Evolutionary conservation across 2,329 filamentous ascomycete species (phyloP).

Genomic region (Aspergillus sclerotialis): DNA sequence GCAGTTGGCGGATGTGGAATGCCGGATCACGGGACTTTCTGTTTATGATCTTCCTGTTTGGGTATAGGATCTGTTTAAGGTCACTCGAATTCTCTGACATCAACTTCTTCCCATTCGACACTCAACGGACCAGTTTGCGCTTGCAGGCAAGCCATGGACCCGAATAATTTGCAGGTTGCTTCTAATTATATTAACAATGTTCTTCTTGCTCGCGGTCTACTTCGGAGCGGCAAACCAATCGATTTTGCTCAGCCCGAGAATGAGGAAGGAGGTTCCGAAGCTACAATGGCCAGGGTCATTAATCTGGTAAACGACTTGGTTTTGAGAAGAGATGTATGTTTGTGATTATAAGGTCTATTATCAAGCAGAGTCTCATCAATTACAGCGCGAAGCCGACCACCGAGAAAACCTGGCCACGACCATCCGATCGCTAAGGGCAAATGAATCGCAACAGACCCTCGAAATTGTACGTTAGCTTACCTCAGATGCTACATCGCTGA

Average conservation of each 20-base stretch:
- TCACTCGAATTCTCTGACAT: constrained; percentile 3
- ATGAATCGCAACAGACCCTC: constrained; percentile 64
- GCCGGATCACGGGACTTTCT: constrained; percentile 20
- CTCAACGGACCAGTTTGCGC: constrained; percentile 8
- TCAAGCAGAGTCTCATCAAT: constrained; percentile 6
- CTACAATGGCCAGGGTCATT: constrained; percentile 79
- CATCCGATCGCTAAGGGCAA: constrained; percentile 67
- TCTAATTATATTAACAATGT: constrained; percentile 61
- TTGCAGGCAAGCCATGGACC: constrained; percentile 36
- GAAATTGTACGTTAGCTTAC: constrained; percentile 51
- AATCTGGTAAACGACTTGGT: constrained; percentile 92
- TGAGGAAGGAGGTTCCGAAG: constrained; percentile 52
- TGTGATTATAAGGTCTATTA: constrained; percentile 1
- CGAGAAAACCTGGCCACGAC: constrained; percentile 75
- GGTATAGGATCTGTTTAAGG: constrained; percentile 16
- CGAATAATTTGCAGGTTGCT: constrained; percentile 51
- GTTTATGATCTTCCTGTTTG: constrained; percentile 40
- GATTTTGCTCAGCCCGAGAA: constrained; percentile 72
- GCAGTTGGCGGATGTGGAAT: constrained; percentile 9
- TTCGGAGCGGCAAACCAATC: constrained; percentile 54
- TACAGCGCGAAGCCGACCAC: constrained; percentile 78
- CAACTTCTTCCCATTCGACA: constrained; percentile 2
- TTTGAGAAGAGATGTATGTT: constrained; percentile 73
- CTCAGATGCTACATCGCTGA: constrained; percentile 5
- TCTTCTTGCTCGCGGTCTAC: constrained; percentile 55